Base-by-base conservation (phyloP, 495 filamentous ascomycete genomes). In the Penicillium canescens region DNA sequence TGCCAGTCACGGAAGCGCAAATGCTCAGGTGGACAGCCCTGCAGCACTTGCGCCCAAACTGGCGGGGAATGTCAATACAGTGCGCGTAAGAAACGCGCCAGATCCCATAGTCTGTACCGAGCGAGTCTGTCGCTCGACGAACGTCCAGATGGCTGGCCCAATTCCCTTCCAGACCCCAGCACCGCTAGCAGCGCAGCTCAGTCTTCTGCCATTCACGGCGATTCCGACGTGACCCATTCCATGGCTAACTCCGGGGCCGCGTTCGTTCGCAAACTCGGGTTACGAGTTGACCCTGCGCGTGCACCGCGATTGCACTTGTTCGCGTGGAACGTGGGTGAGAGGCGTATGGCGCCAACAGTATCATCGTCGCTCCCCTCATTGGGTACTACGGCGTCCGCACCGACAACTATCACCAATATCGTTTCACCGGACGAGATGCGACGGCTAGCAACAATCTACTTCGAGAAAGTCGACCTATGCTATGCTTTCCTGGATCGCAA, bases 181-280 rank as follows among this genome's bases (percentile, higher is more conserved):
- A 21, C 44, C 24, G 28, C 49, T 3, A 40, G 38, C 21, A 61
- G 49, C 16, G 42, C 49, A 4, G 46, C 61, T 14, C 61, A 61
- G 14, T 40, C 38, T 18, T 52, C 52, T 4, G 20, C 36, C 44
- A 36, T 13, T n/a, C 36, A 1, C 9, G 56, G 52, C 9, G 41
- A 39, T 5, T 14, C 42, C 11, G 45, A 28, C 12, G 39, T 41
- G 8, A 52, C 50, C 20, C 50, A 64, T 14, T 68, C 75, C 6
- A 68, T 82, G 38, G 75, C 75, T 13, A 82, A 84, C 50, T 82
- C 78, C 5, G 80, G 80, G 1, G 78, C 81, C 5, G 80, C 82
- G 1, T 82, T 82, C 59, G 78, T 80, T 9, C 66, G 77, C 47
- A 75, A 71, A 39, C 61, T 85, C n/a, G 80, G 76, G 9, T 68